Percentiles rank a stretch among this genome's conserved stretches.
Evolutionary conservation across 495 filamentous ascomycete species (phyloP).

Genomic region (Aspergillus sclerotiicarbonarius): DNA sequence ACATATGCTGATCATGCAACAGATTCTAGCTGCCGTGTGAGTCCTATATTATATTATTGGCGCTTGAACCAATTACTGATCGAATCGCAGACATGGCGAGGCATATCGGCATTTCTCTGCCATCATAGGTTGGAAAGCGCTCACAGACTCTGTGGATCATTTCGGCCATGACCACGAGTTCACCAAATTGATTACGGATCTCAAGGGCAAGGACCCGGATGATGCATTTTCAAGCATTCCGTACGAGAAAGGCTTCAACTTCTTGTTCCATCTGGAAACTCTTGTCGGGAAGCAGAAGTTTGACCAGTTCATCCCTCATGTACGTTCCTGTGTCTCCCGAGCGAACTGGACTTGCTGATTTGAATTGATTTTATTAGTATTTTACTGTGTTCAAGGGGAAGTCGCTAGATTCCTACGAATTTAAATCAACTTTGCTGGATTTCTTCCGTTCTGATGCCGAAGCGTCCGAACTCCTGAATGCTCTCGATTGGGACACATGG

Average conservation of each 20-base stretch:
- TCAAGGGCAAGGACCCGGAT: constrained; percentile 90
- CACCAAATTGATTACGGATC: constrained; percentile 81
- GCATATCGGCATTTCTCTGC: constrained; percentile 86
- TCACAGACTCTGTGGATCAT: constrained; percentile 68
- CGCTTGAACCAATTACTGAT: constrained; percentile 13
- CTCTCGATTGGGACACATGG: constrained; percentile 83
- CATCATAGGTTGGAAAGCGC: constrained; percentile 67
- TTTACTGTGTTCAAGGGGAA: constrained; percentile 77
- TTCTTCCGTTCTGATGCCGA: constrained; percentile 74
- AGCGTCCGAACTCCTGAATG: constrained; percentile 62
- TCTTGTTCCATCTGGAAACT: constrained; percentile 81
- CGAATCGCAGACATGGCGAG: constrained; percentile 62
- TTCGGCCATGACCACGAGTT: constrained; percentile 85
- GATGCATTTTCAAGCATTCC: constrained; percentile 90
- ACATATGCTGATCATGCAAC: constrained; percentile 8
- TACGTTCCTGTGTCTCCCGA: constrained; percentile 24
- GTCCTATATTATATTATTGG: constrained; percentile 1
- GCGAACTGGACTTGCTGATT: constrained; percentile 12
- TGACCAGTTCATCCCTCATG: constrained; percentile 88
- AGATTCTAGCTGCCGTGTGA: constrained; percentile 31
- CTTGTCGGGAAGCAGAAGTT: constrained; percentile 83
- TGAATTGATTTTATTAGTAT: constrained; percentile 49
- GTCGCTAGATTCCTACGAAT: constrained; percentile 88
- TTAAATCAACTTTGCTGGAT: constrained; percentile 78
- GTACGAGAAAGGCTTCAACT: constrained; percentile 70